phyloP scores from a whole-genome alignment of 768 basidiomycete genomes.

The Mycena epipterygia region DNA sequence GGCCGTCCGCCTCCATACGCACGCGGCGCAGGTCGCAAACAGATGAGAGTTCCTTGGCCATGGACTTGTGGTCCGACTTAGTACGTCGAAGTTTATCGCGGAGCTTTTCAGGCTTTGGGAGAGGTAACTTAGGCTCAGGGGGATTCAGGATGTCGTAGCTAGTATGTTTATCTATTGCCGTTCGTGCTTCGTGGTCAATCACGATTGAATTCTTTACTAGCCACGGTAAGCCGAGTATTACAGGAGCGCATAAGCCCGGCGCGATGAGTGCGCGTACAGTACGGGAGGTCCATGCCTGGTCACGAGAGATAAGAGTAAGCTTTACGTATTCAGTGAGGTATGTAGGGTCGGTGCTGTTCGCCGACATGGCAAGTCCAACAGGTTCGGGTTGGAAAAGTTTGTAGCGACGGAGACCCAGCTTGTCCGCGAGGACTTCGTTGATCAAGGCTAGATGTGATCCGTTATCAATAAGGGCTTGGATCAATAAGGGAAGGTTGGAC shows the following conservation, averaged over 20 bases:
- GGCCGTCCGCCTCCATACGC: background rate
- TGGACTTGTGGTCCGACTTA: background rate
- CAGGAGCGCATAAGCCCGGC: background rate
- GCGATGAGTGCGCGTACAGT: background rate
- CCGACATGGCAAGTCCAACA: background rate
- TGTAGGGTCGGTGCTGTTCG: background rate
- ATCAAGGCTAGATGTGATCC: conserved; percentile 4
- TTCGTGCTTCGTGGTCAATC: background rate
- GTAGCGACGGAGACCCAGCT: background rate
- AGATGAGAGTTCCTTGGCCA: background rate
- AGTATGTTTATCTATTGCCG: background rate
- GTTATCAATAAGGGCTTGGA: background rate
- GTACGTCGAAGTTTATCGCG: background rate
- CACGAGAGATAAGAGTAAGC: background rate
- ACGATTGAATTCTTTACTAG: background rate
- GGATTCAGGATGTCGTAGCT: conserved; percentile 11
- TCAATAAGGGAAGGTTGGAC: background rate
- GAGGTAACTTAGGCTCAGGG: background rate
- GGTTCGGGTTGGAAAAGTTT: background rate
- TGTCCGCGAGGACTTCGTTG: background rate
- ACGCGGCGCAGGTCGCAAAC: background rate
- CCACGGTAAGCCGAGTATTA: conserved; percentile 14
- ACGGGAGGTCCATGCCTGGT: background rate
- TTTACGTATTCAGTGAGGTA: conserved; percentile 17
- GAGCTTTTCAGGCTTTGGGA: background rate